Percentiles rank a stretch among this genome's conserved stretches.
Evolutionary conservation across 345 rosid species (phyloP).

Genomic region (Gossypium stocksii): DNA sequence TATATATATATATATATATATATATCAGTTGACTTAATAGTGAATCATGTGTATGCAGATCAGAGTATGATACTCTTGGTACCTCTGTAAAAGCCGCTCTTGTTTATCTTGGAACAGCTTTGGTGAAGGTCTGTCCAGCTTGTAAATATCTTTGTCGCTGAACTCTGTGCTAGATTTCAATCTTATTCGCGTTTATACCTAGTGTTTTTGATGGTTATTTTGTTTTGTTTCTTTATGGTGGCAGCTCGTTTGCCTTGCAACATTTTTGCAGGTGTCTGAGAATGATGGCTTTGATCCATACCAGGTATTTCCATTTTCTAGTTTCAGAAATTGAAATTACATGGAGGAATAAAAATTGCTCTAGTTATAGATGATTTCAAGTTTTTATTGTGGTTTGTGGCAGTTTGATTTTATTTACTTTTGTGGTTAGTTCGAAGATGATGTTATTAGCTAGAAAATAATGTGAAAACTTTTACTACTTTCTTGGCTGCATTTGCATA

Average conservation of each 20-base stretch:
- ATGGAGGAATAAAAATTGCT: not conserved
- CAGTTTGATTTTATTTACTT: not conserved
- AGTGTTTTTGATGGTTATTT: not conserved
- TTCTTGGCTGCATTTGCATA: not conserved
- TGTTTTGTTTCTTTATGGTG: constrained; percentile 4
- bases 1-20: too few relatives aligned
- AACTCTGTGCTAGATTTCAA: not conserved
- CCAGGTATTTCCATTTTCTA: constrained; percentile 50
- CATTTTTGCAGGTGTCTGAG: constrained; percentile 89
- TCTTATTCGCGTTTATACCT: not conserved
- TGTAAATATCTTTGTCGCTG: not conserved
- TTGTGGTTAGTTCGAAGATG: not conserved
- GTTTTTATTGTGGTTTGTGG: not conserved
- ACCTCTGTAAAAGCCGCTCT: constrained; percentile 83
- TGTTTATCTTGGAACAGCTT: constrained; percentile 85
- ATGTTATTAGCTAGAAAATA: not conserved
- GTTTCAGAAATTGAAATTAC: not conserved
- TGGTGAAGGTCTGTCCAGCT: constrained; percentile 64
- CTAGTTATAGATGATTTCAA: not conserved
- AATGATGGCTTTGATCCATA: constrained; percentile 81
- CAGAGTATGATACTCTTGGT: constrained; percentile 95
- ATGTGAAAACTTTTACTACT: not conserved
- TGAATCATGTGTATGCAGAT: constrained; percentile 40
- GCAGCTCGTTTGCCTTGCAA: constrained; percentile 96
- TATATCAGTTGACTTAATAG: not conserved